phyloP scores from a whole-genome alignment of 2,329 filamentous ascomycete species.

The Alternaria ventricosa region DNA sequence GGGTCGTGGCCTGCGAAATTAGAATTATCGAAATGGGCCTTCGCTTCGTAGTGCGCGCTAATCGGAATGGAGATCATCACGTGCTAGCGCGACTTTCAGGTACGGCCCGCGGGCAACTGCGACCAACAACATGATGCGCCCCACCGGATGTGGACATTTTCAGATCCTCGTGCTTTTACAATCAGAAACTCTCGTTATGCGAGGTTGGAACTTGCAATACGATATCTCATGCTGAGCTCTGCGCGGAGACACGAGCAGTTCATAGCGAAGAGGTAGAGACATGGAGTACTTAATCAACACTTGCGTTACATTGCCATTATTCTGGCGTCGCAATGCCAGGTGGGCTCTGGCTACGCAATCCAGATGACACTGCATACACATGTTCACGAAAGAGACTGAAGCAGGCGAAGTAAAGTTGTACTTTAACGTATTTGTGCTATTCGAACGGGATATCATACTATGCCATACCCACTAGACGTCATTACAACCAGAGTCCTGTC shows the following conservation, averaged over 20 bases:
- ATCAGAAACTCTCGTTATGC: not conserved
- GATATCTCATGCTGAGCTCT: not conserved
- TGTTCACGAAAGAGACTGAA: not conserved
- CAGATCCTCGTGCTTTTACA: not conserved
- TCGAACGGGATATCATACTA: not conserved
- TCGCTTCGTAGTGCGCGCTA: slow-evolving; percentile 17
- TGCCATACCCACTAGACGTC: not conserved
- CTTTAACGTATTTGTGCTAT: slow-evolving; percentile 3
- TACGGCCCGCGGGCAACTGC: not conserved
- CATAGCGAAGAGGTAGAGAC: not conserved
- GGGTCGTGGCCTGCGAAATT: slow-evolving; percentile 19
- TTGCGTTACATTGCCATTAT: not conserved
- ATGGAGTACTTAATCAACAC: not conserved
- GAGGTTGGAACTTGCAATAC: not conserved
- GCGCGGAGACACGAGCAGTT: not conserved
- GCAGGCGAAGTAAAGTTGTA: not conserved
- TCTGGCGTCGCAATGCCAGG: not conserved
- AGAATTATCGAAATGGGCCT: slow-evolving; percentile 11
- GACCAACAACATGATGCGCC: not conserved
- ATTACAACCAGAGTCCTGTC: not conserved
- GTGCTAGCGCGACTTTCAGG: slow-evolving; percentile 12
- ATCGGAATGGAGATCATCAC: slow-evolving; percentile 8
- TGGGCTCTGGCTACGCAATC: no score
- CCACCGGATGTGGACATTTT: not conserved
- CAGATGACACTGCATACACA: not conserved